Conservation (phyloP, 2,329 filamentous ascomycete species). For the Diplocarpon mali region DNA sequence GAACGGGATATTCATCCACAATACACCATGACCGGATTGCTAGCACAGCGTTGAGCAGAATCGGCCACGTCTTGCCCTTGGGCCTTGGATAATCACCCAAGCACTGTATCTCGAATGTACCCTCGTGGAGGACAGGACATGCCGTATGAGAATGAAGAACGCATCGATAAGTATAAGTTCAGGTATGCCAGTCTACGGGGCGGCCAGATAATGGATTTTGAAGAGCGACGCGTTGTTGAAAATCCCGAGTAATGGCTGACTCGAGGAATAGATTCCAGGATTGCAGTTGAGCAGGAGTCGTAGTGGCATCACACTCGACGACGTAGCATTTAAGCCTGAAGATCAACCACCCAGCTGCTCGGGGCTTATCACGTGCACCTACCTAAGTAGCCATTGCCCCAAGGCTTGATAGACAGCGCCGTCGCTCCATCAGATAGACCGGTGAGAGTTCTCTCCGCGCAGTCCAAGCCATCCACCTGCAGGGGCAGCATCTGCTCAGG, state of each 20-base stretch:
- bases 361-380: not conserved
- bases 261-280: not conserved
- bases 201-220: too few species aligned
- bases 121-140: too few species aligned
- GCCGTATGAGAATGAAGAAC: too few species aligned
- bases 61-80: conserved; percentile 12
- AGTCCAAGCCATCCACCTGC: too few species aligned
- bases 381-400: conserved; percentile 28
- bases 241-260: too few species aligned
- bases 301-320: conserved; percentile 13
- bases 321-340: conserved; percentile 7
- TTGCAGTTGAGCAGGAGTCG: conserved; percentile 2
- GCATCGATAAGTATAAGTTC: too few species aligned
- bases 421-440: conserved; percentile 27
- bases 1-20: conserved; percentile 8
- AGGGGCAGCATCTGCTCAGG: too few species aligned
- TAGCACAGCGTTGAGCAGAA: conserved; percentile 14
- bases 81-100: conserved; percentile 9
- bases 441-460: too few species aligned
- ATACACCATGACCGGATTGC: conserved; percentile 15
- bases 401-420: conserved; percentile 28
- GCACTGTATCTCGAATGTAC: conserved; percentile 14
- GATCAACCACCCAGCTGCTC: not conserved
- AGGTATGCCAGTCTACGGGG: too few species aligned
- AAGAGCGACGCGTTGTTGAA: too few species aligned